These are phyloP conservation scores for Pichia sp. DNA, from an alignment of 1,139 yeast genomes.

Conservation along the genomic window DNA sequence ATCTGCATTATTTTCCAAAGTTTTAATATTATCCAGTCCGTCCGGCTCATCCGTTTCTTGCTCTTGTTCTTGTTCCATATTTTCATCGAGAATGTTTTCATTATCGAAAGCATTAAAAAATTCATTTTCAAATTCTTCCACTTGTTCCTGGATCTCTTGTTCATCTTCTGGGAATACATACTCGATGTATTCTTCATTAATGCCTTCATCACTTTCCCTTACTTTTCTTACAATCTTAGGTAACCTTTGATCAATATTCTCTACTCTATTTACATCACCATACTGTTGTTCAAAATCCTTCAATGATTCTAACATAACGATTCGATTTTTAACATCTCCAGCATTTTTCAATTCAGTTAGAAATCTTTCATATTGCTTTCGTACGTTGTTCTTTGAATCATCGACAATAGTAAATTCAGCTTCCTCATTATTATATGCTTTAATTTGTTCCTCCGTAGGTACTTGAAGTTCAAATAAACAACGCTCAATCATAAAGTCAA, in stretches of 20 bases:
- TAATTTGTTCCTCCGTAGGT: slow-evolving; percentile 50
- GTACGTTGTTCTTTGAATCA: slow-evolving; percentile 44
- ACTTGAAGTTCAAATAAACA: slow-evolving; percentile 70
- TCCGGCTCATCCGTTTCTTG: slow-evolving; percentile 4
- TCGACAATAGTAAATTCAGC: slow-evolving; percentile 42
- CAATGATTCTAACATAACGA: slow-evolving; percentile 57
- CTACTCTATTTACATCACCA: slow-evolving; percentile 43
- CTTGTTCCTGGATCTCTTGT: slow-evolving; percentile 25
- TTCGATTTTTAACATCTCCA: slow-evolving; percentile 35
- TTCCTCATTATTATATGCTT: slow-evolving; percentile 25
- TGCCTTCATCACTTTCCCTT: slow-evolving; percentile 36
- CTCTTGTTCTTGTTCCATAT: slow-evolving; percentile 3
- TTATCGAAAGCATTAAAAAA: slow-evolving; percentile 50
- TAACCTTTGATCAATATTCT: slow-evolving; percentile 39
- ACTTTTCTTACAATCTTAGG: slow-evolving; percentile 55
- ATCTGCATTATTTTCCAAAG: not conserved
- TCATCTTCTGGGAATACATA: slow-evolving; percentile 65
- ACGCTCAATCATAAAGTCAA: slow-evolving; percentile 41
- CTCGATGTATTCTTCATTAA: slow-evolving; percentile 51
- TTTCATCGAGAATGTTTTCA: slow-evolving; percentile 47
- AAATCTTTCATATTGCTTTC: slow-evolving; percentile 55
- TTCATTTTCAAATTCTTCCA: slow-evolving; percentile 18
- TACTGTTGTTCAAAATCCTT: slow-evolving; percentile 57
- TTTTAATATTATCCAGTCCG: not conserved
- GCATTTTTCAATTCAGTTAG: slow-evolving; percentile 32